Evolutionary conservation across 768 basidiomycete genomes (phyloP), one percentile per base, ranked within the genome.

Genomic region (Tricholoma matsutake): DNA sequence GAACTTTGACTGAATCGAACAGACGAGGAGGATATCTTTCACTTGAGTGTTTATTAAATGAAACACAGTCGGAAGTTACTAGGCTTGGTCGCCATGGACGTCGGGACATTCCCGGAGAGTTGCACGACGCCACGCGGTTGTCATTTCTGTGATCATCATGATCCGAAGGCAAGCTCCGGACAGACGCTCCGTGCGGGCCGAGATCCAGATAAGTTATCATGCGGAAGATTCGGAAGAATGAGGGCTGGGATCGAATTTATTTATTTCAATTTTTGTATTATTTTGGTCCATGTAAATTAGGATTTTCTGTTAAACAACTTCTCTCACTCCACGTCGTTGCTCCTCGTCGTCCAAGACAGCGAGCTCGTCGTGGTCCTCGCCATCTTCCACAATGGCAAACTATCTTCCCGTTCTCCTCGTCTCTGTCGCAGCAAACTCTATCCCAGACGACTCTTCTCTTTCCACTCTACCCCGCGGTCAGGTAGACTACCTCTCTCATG

Each of bases 401-500:
- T 89, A 88, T 66, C 81, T 89, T 25, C 88, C 90, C 54, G 83
- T 88, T 68, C 81, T 89, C 14, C 81, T 89, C 57, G 81, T 85
- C 57, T 87, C 88, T 14, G 83, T 86, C 54, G 77, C 79, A 41
- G 79, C 84, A 58, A 86, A 81, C 67, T 72, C 79, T 35, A 71
- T 83, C 22, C 85, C 88, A 7, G 92, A 94, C 77, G 92, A 93
- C 78, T 85, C 86, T 2, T 82, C 88, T 54, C 79, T 97, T 58
- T 86, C 87, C n/a, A 90, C 91, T 53, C 83, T 90, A 13, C 92
- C 96, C 25, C 86, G 86, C 41, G 93, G 91, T 56, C 96, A 96
- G 80, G 96, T 99, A 70, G 96, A 99, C 83, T 99, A 99, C 76
- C 89, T 99, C 67, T 95, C 92, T 41, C 95, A 98, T 73, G 85